These are phyloP conservation scores for Solanum ossicruentum DNA, from an alignment of 257 asterid genomes.

Conservation along the genomic window DNA sequence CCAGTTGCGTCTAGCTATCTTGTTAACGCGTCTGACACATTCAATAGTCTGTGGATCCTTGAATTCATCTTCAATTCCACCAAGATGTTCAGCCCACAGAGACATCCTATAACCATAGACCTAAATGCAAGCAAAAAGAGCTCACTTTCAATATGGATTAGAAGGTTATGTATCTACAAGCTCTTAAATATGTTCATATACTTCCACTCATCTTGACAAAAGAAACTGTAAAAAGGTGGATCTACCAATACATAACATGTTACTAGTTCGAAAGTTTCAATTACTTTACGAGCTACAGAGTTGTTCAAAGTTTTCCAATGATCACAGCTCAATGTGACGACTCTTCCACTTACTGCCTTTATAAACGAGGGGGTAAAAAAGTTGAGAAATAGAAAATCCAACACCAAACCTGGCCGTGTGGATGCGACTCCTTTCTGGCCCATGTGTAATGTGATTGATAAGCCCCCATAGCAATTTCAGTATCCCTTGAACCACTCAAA, in stretches of 20 bases:
- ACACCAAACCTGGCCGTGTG: slow-evolving; percentile 54
- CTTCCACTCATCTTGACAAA: background rate
- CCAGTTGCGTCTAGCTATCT: slow-evolving; percentile 73
- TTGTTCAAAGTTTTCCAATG: background rate
- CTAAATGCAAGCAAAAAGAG: slow-evolving; percentile 12
- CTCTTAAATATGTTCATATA: background rate
- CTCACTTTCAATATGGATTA: background rate
- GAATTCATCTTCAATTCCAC: slow-evolving; percentile 28
- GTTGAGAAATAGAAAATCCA: background rate
- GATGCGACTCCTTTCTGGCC: slow-evolving; percentile 39
- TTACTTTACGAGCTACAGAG: background rate
- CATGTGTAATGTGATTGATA: slow-evolving; percentile 73
- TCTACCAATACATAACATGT: background rate
- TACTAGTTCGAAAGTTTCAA: background rate
- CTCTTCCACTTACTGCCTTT: background rate
- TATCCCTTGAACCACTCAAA: slow-evolving; percentile 83
- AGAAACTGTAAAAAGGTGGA: background rate
- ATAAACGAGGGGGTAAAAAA: background rate
- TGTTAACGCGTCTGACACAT: slow-evolving; percentile 40
- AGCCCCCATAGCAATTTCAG: slow-evolving; percentile 90
- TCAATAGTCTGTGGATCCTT: slow-evolving; percentile 32
- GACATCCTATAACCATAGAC: slow-evolving; percentile 77
- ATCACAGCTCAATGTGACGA: background rate
- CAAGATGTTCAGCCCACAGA: slow-evolving; percentile 81
- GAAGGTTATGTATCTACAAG: background rate